Evolutionary conservation across 495 filamentous ascomycete species (phyloP), one percentile per base, ranked within the genome.

Genomic region (Tuber microsphaerosporum): DNA sequence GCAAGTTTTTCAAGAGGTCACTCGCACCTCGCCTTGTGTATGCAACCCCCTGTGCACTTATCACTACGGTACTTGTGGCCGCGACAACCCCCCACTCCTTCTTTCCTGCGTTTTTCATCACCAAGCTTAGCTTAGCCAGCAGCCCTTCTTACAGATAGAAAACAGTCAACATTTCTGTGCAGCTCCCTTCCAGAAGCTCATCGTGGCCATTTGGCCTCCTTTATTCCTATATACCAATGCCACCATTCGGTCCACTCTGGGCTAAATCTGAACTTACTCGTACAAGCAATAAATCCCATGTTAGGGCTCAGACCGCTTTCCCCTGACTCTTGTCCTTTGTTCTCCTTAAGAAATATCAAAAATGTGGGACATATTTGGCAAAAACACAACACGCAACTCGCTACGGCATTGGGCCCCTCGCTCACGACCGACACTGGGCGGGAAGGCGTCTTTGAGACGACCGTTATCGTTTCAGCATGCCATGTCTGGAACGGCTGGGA

Each of bases 51-150:
- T 70, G 73, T 61, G 72, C 73, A 72, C 72, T 61, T 75, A 72
- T 73, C 77, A 70, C 77, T 48, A 74, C n/a, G n/a, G n/a, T n/a
- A n/a, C 51, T 71, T 71, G 70, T 70, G 46, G 70, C 65, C 31
- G 19, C 22, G 19, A 20, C 69, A 72, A 61, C 75, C 51, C 72
- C 44, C 34, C 65, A 41, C 42, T 9, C 42, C 42, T 43, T 43
- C 41, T 46, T 39, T 71, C 72, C 65, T 12, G 42, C 42, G 12
- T 43, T 12, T 43, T 12, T 9, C 51, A 42, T 39, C 37, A 34
- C 69, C 31, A 72, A 75, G 70, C 39, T 61, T 65, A 71, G 42
- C 12, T 46, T 56, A 8, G 43, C 51, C 43, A 44, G 22, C 71
- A 42, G 31, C 46, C 69, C 65, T 48, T 51, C 76, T 19, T 46